These are phyloP conservation scores for Fusarium liriodendri DNA, from an alignment of 2,329 filamentous ascomycete genomes.

Conservation along the genomic window DNA sequence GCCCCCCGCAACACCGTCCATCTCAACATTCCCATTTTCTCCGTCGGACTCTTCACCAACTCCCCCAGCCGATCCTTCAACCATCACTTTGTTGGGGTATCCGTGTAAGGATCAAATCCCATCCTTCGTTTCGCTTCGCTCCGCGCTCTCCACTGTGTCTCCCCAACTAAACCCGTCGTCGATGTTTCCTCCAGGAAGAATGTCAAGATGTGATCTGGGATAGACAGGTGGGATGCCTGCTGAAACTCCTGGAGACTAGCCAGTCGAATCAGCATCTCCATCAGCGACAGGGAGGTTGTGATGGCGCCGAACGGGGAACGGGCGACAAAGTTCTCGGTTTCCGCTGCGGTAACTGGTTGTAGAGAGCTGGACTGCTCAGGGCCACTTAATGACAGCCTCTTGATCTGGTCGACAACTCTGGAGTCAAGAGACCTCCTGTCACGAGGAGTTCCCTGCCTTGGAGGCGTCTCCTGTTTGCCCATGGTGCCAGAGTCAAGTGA, in stretches of 20 bases:
- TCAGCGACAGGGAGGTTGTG: constrained; percentile 73
- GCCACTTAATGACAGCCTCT: constrained; percentile 51
- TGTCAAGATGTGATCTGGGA: constrained; percentile 87
- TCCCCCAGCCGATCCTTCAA: neutral
- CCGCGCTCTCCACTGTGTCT: constrained; percentile 57
- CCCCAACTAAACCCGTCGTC: constrained; percentile 61
- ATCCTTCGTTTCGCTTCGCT: constrained; percentile 61
- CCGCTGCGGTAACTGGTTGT: constrained; percentile 20
- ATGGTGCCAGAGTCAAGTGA: constrained; percentile 53
- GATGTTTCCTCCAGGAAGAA: constrained; percentile 81
- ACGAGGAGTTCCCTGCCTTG: constrained; percentile 14
- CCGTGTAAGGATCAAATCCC: constrained; percentile 68
- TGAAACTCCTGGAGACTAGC: constrained; percentile 92
- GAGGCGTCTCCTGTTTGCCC: constrained; percentile 44
- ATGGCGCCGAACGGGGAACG: constrained; percentile 64
- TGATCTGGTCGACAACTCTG: constrained; percentile 54
- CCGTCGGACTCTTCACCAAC: constrained; percentile 8
- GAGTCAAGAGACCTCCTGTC: constrained; percentile 50
- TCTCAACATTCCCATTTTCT: constrained; percentile 14
- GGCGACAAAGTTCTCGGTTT: constrained; percentile 47
- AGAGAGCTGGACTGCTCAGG: constrained; percentile 11
- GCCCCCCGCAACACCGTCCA: neutral
- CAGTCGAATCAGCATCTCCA: constrained; percentile 89
- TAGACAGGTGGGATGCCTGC: constrained; percentile 88
- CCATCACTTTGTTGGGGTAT: constrained; percentile 49